Conservation (phyloP, 768 basidiomycete species). For the Suillus americanus region DNA sequence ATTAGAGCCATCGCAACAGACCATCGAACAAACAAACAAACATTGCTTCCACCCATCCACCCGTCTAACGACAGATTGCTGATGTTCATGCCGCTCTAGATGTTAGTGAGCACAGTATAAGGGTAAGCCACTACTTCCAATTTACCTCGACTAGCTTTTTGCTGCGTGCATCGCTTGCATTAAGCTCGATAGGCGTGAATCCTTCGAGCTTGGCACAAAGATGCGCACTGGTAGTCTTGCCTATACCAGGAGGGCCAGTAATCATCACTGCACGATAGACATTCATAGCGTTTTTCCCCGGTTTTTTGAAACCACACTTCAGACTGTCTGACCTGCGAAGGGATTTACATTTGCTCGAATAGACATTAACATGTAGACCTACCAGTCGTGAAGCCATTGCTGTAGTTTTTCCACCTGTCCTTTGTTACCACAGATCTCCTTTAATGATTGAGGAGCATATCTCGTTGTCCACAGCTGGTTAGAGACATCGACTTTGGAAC, state of each 20-base stretch:
- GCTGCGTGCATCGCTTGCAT: conserved; percentile 93
- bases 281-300: conserved; percentile 89
- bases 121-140: neutral
- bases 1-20: neutral
- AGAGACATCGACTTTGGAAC: conserved; percentile 41
- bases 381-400: conserved; percentile 90
- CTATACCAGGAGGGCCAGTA: conserved; percentile 94
- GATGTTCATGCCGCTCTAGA: conserved; percentile 84
- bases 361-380: conserved; percentile 18
- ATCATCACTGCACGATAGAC: conserved; percentile 85
- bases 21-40: conserved; percentile 23
- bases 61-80: conserved; percentile 88
- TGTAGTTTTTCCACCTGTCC: conserved; percentile 85
- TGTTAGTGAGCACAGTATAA: neutral
- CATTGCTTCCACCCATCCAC: conserved; percentile 65
- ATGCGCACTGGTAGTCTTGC: conserved; percentile 96
- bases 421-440: conserved; percentile 97
- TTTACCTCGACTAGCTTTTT: conserved; percentile 94
- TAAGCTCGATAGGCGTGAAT: conserved; percentile 91
- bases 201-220: conserved; percentile 88
- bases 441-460: conserved; percentile 85
- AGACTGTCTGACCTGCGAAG: conserved; percentile 65
- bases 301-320: conserved; percentile 86
- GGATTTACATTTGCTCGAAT: neutral
- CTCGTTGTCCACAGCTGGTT: conserved; percentile 92